Evolutionary conservation across 768 basidiomycete species (phyloP).

Genomic region (Boletus sp.): DNA sequence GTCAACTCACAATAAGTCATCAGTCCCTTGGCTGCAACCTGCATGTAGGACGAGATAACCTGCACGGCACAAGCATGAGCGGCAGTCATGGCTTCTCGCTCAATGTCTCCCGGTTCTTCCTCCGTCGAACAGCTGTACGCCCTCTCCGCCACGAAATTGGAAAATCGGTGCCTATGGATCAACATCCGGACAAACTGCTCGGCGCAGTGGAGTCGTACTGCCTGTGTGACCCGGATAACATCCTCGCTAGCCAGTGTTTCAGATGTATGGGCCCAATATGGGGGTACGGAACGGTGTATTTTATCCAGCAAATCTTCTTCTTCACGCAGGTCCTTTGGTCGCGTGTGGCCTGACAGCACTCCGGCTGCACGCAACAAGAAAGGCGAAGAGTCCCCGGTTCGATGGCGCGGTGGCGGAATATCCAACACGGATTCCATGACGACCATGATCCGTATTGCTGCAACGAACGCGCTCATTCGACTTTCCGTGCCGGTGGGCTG

Average conservation of each 20-base stretch:
- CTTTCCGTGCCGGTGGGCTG: conserved; percentile 74
- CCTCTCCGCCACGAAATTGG: conserved; percentile 71
- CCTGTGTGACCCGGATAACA: conserved; percentile 86
- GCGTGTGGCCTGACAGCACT: conserved; percentile 59
- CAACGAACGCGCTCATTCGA: conserved; percentile 79
- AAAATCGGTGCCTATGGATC: conserved; percentile 86
- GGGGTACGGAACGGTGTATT: conserved; percentile 66
- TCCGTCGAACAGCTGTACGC: conserved; percentile 42
- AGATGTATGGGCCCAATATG: conserved; percentile 76
- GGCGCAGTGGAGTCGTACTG: conserved; percentile 80
- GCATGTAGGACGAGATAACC: conserved; percentile 79
- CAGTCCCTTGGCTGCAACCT: conserved; percentile 81
- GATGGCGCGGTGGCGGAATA: conserved; percentile 63
- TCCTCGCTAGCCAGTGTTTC: conserved; percentile 84
- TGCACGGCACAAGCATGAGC: conserved; percentile 78
- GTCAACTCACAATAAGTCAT: conserved; percentile 88
- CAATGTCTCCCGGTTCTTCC: conserved; percentile 63
- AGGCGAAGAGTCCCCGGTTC: conserved; percentile 61
- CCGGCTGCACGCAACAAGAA: conserved; percentile 74
- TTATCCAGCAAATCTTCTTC: conserved; percentile 83
- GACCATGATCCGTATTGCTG: conserved; percentile 74
- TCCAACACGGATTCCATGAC: conserved; percentile 89
- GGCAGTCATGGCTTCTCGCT: conserved; percentile 74
- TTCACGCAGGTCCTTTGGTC: conserved; percentile 67
- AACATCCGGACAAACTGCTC: conserved; percentile 87